Conservation (phyloP, 2,329 filamentous ascomycete genomes). For the Diaporthe longicolla region DNA sequence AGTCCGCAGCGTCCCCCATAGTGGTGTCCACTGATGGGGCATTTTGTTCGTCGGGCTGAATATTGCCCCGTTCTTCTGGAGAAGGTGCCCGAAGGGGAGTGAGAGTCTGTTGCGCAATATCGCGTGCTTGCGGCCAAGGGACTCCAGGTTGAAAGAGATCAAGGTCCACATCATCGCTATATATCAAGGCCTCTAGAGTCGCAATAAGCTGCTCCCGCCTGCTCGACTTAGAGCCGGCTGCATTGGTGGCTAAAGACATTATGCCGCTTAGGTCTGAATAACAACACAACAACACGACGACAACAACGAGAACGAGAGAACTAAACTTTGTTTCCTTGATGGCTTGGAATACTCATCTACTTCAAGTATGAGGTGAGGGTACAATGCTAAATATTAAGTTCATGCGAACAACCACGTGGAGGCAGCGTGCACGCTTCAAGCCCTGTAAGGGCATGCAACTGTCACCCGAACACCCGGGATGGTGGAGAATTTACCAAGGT, state of each 20-base stretch:
- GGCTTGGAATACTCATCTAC: not conserved
- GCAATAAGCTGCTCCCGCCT: slow-evolving; percentile 18
- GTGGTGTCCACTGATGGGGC: slow-evolving; percentile 6
- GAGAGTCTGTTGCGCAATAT: slow-evolving; percentile 17
- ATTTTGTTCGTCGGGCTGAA: slow-evolving; percentile 12
- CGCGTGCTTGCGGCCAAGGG: slow-evolving; percentile 21
- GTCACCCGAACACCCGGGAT: not conserved
- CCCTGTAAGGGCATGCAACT: not conserved
- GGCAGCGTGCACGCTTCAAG: not conserved
- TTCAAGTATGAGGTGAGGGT: not conserved
- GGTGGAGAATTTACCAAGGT: slow-evolving; percentile 12
- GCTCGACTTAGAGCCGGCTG: not conserved
- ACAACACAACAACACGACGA: too few relatives aligned
- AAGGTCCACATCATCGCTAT: slow-evolving; percentile 16
- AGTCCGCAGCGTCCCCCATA: not conserved
- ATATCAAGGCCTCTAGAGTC: slow-evolving; percentile 20
- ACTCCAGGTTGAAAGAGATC: slow-evolving; percentile 10
- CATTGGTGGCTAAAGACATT: not conserved
- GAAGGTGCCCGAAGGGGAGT: not conserved
- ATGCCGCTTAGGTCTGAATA: not conserved
- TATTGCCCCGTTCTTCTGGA: slow-evolving; percentile 16
- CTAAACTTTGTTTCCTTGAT: not conserved
- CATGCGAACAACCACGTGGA: slow-evolving; percentile 11
- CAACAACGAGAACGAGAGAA: not conserved
- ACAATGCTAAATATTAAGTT: slow-evolving; percentile 16